Base-by-base conservation (phyloP, 495 filamentous ascomycete genomes). In the Aspergillus coremiiformis region DNA sequence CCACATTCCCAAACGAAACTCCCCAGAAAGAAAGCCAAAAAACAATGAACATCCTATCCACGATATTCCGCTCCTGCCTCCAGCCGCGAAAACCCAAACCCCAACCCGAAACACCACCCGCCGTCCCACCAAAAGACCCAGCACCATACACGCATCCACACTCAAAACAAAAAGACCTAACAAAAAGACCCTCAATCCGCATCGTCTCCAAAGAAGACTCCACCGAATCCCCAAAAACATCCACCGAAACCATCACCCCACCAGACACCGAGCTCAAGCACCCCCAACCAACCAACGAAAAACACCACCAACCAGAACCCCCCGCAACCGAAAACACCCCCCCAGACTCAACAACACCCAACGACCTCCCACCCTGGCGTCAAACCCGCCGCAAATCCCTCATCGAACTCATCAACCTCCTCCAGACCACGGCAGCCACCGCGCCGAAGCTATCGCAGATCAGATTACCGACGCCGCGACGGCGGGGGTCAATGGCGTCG, bases 301-400 rank as follows among this genome's bases (percentile, higher is more conserved):
- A 4, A 27, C 4, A 27, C 9, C 24, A 27, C 24, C 24, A 30
- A 30, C 27, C 27, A 7, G 27, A 27, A 27, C 15, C 24, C 11
- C 44, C 50, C 3, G 53, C 54, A 26, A 49, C 54, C 27, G 56
- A 51, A 21, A 51, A n/a, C n/a, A n/a, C n/a, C n/a, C n/a, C n/a
- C n/a, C n/a, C n/a, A 8, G 39, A 44, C 8, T 42, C 15, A 27
- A 51, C 23, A 27, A 27, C 7, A 24, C 12, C 27, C 23, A 51
- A 58, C 30, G 37, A 32, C 17, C 22, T 54, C 4, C 50, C 56
- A 2, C 49, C 49, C 23, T 54, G 51, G 51, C 44, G 57, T 3
- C 45, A 50, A 24, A 59, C 45, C 24, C 53, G 56, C 20, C 60
- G 60, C 37, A 59, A 57, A n/a, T 62, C 60, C 5, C 55, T 62